Percentiles rank a stretch among this genome's conserved stretches.
Evolutionary conservation across 306 rosid genomes (phyloP).

Genomic region (Dicorynia guianensis): DNA sequence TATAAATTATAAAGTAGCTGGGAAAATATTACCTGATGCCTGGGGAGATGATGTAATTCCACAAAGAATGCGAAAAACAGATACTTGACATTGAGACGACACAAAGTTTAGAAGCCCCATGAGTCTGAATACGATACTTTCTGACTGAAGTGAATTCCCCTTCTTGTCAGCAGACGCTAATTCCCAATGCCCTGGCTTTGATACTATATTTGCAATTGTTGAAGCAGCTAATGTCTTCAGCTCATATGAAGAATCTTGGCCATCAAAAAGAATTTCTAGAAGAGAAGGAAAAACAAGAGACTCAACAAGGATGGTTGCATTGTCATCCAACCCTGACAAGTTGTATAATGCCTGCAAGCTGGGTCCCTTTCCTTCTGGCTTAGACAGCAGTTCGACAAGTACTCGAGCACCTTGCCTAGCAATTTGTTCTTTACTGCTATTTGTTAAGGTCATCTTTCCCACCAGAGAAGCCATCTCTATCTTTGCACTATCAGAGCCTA

Average conservation of each 20-base stretch:
- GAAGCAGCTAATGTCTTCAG: conserved; percentile 59
- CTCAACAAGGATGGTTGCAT: conserved; percentile 60
- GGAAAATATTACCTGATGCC: conserved; percentile 57
- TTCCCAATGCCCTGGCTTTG: conserved; percentile 70
- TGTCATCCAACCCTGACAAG: conserved; percentile 66
- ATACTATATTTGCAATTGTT: conserved; percentile 65
- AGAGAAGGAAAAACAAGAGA: conserved; percentile 61
- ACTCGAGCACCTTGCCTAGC: conserved; percentile 58
- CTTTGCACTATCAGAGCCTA: conserved; percentile 63
- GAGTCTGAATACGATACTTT: conserved; percentile 45
- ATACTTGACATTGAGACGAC: conserved; percentile 49
- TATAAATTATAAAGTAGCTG: not conserved
- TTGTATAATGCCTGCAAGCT: conserved; percentile 63
- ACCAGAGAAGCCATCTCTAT: conserved; percentile 64
- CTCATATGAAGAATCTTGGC: conserved; percentile 44
- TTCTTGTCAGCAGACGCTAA: conserved; percentile 65
- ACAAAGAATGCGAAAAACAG: conserved; percentile 59
- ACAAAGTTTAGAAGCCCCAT: conserved; percentile 43
- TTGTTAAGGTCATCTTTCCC: conserved; percentile 67
- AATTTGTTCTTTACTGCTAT: conserved; percentile 65
- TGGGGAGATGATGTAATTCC: conserved; percentile 66
- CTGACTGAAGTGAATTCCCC: conserved; percentile 64
- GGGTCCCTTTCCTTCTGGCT: conserved; percentile 57
- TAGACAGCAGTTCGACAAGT: conserved; percentile 56
- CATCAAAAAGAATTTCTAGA: conserved; percentile 49